Base-by-base conservation (phyloP, 805 yeast species). In the Metschnikowia amazonensis region DNA sequence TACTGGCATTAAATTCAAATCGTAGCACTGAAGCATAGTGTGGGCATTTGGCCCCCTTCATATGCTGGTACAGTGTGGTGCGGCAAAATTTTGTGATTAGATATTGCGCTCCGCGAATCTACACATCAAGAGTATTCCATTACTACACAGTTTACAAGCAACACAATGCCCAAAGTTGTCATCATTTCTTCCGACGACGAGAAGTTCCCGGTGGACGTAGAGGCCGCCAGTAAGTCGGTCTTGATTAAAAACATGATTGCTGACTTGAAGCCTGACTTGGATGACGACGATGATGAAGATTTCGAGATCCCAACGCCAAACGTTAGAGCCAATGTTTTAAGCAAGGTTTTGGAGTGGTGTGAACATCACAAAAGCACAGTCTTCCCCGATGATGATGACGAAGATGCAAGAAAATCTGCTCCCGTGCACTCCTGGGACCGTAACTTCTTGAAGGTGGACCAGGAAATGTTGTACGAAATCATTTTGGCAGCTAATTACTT, bases 391-490 rank as follows among this genome's bases (percentile, higher is more conserved):
- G 81, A 77, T 40, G 90, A 84, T 44, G 96, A 88, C 52, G 90
- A 85, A 44, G 95, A 88, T 55, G 79, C 87, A 20, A 81, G 86
- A 63, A 87, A 86, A 62, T 77, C 92, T n/a, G 89, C 89, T 2
- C 97, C 96, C 3, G 89, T 92, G 42, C 92, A 86, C 50, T 89
- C 89, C 38, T 92, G 98, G 98, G 98, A 92, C 68, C 86, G 87
- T 65, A 88, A 86, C 65, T 92, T 90, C 65, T 77, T 92, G 57
- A 86, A 87, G 61, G 97, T 92, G 31, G 98, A 92, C 67, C 98
- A 85, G 61, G 92, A 85, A 56, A 85, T 85, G 90, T 73, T 85
- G 47, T 85, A 85, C 55, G 94, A 84, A 59, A 85, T 85, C 59
- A 83, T 85, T 47, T 68, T 82, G 46, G 92, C 92, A n/a, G 88